Evolutionary conservation across 129 eudicot species (phyloP), one percentile per base, ranked within the genome.

Genomic region (Flaveria ramosissima): DNA sequence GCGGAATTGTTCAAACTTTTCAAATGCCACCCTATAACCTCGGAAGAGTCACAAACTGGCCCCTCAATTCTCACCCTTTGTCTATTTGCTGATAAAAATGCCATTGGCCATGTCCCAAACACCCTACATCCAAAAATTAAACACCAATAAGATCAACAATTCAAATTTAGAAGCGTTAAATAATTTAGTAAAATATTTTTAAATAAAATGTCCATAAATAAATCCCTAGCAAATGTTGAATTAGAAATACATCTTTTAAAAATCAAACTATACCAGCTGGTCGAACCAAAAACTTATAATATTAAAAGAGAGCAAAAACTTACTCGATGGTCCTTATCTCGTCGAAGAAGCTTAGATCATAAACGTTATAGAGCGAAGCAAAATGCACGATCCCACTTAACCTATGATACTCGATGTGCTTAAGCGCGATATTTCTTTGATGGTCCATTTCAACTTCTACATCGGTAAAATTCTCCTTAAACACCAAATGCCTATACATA

Each of bases 61-160:
- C 99, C 96, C 74, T 95, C 94, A 23, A 95, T 91, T 50, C 80
- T 86, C 76, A 86, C 91, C 76, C 83, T 89, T 73, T 91, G 86
- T 69, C 86, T 91, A 72, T 85, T 86, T 51, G 90, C 88, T 9
- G 89, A 81, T 17, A 94, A 76, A 68, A 84, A 81, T 55, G 99
- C 99, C 84, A 94, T 56, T 23, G 99, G 96, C 99, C 99, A 94
- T 75, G 97, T 83, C 30, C 99, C 99, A 80, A 94, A 89, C 73
- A 83, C 93, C 86, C 99, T 94, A 80, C 81, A 77, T 74, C 45
- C 64, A 16, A 74, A 15, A 27, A 74, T 46, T 46, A 56, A 16
- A 56, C 65, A 55, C 27, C 61, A 53, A 8, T n/a, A 23, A 30
- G 14, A 41, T 47, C 52, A 15, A 26, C 42, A 16, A 17, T 66